Evolutionary conservation across 441 rosid species (phyloP), one percentile per base, ranked within the genome.

Genomic region (Gossypium aridum): DNA sequence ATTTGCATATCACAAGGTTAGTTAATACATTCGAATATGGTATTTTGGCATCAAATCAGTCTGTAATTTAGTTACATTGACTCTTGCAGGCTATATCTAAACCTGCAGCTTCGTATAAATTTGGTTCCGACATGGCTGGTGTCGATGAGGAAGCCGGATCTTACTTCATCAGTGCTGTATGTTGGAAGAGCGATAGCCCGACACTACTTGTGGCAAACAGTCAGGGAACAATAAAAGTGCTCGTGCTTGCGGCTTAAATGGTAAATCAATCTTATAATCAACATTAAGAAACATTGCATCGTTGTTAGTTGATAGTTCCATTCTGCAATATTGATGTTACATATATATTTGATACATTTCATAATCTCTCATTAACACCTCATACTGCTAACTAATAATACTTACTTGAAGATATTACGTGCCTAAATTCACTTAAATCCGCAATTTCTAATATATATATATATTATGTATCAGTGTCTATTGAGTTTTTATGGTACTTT

Each of bases 1-100:
- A 19, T 73, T 73, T 62, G 83, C 78, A 47, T 84, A 84, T 74
- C 83, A 84, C 77, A 84, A 81, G 85, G 87, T 84, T 25, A 20
- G 78, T 31, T 59, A 59, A 25, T 60, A 61, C 6, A 37, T 74
- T 2, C 0, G 26, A 16, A 39, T 0, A 2, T 20, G 22, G 51
- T 20, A 45, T 19, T 59, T 61, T 62, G 8, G 26, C 56, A 47
- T 55, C 63, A 45, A 65, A 55, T 25, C 16, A 14, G 23, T 19
- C 4, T 39, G 23, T 37, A 39, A 64, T 39, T 17, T 12, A 10
- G 8, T 39, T 49, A n/a, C 7, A 69, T 59, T 12, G 14, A 43
- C 28, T 37, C 76, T 61, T 75, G 61, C 84, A 84, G 87, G 84
- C 81, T 1, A 66, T 85, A 22, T 45, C 85, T n/a, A 84, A 64